Evolutionary conservation across 805 yeast genomes (phyloP), one percentile per base, ranked within the genome.

Genomic region (Saccharomycopsis oosterbeekiorum): DNA sequence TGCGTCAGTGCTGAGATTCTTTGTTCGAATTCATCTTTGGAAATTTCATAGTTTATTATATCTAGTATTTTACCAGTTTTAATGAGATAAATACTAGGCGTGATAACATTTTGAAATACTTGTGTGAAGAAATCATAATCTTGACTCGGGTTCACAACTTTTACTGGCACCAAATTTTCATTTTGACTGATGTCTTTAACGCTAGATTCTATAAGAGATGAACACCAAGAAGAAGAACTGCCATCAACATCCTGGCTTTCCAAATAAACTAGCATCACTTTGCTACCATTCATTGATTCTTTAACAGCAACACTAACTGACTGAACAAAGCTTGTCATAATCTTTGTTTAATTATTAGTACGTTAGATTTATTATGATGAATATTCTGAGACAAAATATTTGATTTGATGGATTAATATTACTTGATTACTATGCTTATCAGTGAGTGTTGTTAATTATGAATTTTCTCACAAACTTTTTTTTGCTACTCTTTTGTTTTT

Each of bases 71-170:
- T 69, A 6, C 86, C 83, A 11, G 74, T 71, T 40, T 70, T 72
- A n/a, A 88, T 75, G 14, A 85, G 72, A 67, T 81, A 78, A 26
- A 86, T 72, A 64, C 88, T 78, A 1, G 92, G 92, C 2, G 78
- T 75, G 0, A 67, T 67, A 8, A 78, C 73, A 17, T 75, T 71
- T 1, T 83, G 83, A 64, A 84, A 84, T n/a, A 85, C 73, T 64
- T 83, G 84, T 41, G 76, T 73, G 67, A 86, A 84, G 65, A 74
- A 73, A 0, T 63, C 67, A 62, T 75, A 83, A 62, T 83, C 82
- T 0, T 68, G 66, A 1, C 84, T 71, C 2, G 72, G 78, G 55
- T 75, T 71, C 0, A 68, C 42, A 24, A 84, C 68, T 61, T 73
- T 70, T 36, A 84, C 68, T 47, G 78, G 73, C 4, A 56, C 36